A percentile compares a stretch with the other conserved stretches of the same genome.
Conservation (phyloP, 1,284 basidiomycete species). For the Apiotrichum montevideense region DNA sequence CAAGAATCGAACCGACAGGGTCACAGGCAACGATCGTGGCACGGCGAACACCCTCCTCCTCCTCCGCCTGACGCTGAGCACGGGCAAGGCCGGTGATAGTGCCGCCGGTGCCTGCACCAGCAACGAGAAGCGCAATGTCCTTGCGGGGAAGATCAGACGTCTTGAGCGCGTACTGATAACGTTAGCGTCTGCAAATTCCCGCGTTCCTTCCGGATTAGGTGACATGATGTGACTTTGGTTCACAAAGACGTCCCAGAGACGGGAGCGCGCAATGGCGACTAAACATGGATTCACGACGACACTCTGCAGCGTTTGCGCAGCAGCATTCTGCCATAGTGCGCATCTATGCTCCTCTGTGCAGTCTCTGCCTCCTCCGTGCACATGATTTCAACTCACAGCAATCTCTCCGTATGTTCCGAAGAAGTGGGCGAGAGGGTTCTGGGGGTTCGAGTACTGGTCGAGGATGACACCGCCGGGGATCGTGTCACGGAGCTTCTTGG, state of each 20-base stretch:
- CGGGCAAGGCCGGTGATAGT: constrained; percentile 82
- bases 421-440: constrained; percentile 89
- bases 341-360: no score
- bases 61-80: constrained; percentile 62
- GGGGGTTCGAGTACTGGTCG: constrained; percentile 68
- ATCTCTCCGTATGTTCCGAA: constrained; percentile 83
- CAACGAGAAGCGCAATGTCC: constrained; percentile 77
- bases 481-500: constrained; percentile 65
- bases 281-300: no score
- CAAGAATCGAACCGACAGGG: constrained; percentile 84
- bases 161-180: constrained; percentile 36
- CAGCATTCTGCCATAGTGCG: no score
- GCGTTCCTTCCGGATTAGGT: no score
- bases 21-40: constrained; percentile 73
- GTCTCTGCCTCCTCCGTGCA: not conserved
- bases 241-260: no score
- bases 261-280: no score
- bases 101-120: constrained; percentile 89
- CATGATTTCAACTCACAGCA: constrained; percentile 49
- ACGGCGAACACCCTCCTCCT: constrained; percentile 12
- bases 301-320: no score
- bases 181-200: no score
- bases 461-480: constrained; percentile 85
- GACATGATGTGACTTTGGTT: no score
- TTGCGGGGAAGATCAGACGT: constrained; percentile 41